Conservation (phyloP, 2,329 filamentous ascomycete genomes). For the Bipolaris sorokiniana region DNA sequence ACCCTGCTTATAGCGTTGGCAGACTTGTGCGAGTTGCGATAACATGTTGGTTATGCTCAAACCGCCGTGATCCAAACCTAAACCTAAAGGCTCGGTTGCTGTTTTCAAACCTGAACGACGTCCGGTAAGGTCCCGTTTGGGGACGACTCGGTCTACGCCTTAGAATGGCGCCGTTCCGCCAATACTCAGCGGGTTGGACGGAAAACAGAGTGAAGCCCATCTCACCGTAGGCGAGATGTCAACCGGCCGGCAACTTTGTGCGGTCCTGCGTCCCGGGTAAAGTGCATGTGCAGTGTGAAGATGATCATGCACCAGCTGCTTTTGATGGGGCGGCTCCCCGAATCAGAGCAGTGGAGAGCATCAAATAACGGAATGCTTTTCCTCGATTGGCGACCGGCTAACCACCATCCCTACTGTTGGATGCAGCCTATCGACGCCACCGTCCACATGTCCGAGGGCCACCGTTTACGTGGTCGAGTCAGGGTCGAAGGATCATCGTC, state of each 20-base stretch:
- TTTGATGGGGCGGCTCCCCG: slow-evolving; percentile 16
- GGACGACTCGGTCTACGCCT: slow-evolving; percentile 1
- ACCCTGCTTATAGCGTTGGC: background rate
- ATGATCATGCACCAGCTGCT: slow-evolving; percentile 20
- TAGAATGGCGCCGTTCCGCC: slow-evolving; percentile 11
- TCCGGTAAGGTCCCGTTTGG: background rate
- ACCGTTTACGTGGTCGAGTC: slow-evolving; percentile 19
- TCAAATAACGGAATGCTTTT: slow-evolving; percentile 18
- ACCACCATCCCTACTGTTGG: slow-evolving; percentile 28
- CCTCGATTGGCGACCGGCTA: slow-evolving; percentile 28
- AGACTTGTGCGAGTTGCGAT: background rate
- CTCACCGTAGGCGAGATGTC: slow-evolving; percentile 25
- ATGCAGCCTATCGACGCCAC: slow-evolving; percentile 20
- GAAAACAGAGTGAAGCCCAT: slow-evolving; percentile 20
- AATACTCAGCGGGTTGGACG: slow-evolving; percentile 8
- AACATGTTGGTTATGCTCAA: background rate
- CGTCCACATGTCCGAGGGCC: slow-evolving; percentile 13
- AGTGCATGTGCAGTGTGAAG: slow-evolving; percentile 24
- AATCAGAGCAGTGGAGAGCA: slow-evolving; percentile 18
- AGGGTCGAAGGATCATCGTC: slow-evolving; percentile 16
- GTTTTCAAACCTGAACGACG: background rate
- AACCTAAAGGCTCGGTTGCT: background rate
- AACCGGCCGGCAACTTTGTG: slow-evolving; percentile 30
- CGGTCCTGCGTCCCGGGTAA: slow-evolving; percentile 43
- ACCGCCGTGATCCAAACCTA: no score